Base-by-base conservation (phyloP, 2,329 filamentous ascomycete species). In the Calonectria pauciramosa region DNA sequence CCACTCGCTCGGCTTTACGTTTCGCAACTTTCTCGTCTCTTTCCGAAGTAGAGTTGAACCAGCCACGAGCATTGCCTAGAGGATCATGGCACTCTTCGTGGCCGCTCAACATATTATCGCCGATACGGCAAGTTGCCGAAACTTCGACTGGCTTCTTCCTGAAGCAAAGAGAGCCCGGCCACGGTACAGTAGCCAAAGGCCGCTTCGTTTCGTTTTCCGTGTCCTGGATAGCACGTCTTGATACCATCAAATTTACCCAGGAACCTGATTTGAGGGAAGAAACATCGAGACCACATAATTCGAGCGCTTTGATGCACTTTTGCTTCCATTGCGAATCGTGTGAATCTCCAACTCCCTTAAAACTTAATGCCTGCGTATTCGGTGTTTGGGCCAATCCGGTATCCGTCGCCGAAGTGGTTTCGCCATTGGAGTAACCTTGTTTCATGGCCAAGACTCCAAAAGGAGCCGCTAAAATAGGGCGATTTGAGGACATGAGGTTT, bases 161-260 rank as follows among this genome's bases (percentile, higher is more conserved):
- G 71, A 90, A 90, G 77, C 90, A 91, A 1, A 91, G 86, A 23
- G 84, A 84, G 2, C 88, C 86, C 51, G 90, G 91, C 90, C 90
- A 92, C 14, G 88, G 86, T 30, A 91, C 86, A 9, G 85, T 86
- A 6, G 86, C 82, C 3, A 86, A 84, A 4, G 85, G 84, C 52
- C 84, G 82, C 74, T 86, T 89, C 7, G 84, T 82, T 70, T 91
- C 87, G 30, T 78, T 75, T 44, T 85, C 87, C 23, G 83, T 79
- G 49, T 90, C 88, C 64, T 84, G 83, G 13, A 84, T 82, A 74
- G 85, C 89, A 28, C 86, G 85, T 30, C 86, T 87, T 36, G 88
- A 84, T 41, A 90, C 86, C 68, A 89, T 86, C 28, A 92, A 84
- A 69, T 86, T 87, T 26, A 91, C 83, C 90, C 90, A 92, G 4